phyloP scores from a whole-genome alignment of 148 eudicot genomes.

The Silene latifolia region DNA sequence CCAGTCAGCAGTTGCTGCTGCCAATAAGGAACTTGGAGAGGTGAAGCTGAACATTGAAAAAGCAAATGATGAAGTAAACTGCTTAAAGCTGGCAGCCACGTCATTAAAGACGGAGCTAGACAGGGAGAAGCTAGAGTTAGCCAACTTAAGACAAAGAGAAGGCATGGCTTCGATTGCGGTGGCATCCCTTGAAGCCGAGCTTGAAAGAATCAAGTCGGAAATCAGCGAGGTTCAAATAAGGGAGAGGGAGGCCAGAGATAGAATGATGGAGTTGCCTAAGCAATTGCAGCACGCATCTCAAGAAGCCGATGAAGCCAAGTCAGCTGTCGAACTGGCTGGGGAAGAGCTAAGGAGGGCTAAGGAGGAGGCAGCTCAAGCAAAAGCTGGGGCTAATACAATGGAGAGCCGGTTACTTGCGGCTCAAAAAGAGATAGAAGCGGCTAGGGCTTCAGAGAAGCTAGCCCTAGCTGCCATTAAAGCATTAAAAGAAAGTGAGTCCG shows the following conservation, averaged over 20 bases:
- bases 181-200: conserved; percentile 78
- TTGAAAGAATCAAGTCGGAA: conserved; percentile 66
- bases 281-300: conserved; percentile 63
- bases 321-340: conserved; percentile 47
- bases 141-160: conserved; percentile 66
- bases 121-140: conserved; percentile 52
- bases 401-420: conserved; percentile 72
- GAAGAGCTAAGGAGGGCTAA: conserved; percentile 63
- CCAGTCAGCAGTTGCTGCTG: conserved; percentile 49
- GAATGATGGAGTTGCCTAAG: conserved; percentile 66
- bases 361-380: conserved; percentile 79
- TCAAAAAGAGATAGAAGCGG: conserved; percentile 89
- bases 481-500: conserved; percentile 63
- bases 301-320: conserved; percentile 75
- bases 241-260: conserved; percentile 69
- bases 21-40: conserved; percentile 66
- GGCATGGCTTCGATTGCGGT: conserved; percentile 81
- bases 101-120: conserved; percentile 73
- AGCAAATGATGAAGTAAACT: conserved; percentile 60
- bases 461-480: conserved; percentile 82
- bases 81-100: conserved; percentile 58
- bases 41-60: conserved; percentile 64
- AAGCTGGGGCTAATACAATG: conserved; percentile 65
- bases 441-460: conserved; percentile 74
- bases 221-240: conserved; percentile 52